phyloP scores from a whole-genome alignment of 164 flowering plant genomes.

The Brasenia schreberi region DNA sequence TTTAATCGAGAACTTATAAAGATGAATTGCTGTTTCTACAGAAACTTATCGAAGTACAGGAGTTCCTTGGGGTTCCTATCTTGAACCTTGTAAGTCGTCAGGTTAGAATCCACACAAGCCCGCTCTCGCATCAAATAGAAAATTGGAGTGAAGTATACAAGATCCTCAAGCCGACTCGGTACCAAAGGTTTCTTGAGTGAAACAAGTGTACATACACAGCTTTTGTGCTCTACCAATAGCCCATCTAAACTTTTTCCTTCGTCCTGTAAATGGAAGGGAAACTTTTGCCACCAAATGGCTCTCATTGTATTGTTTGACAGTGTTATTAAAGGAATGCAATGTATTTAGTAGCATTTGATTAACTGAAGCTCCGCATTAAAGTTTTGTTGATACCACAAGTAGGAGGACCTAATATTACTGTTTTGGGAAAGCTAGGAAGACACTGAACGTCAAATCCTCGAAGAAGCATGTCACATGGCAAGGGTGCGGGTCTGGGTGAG shows the following conservation, averaged over 20 bases:
- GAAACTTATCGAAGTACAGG: constrained; percentile 55
- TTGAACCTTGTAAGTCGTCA: constrained; percentile 55
- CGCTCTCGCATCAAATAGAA: constrained; percentile 46
- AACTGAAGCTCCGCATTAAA: no score
- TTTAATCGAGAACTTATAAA: no score
- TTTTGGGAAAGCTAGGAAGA: no score
- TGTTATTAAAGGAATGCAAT: no score
- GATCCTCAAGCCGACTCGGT: constrained; percentile 53
- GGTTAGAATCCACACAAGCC: constrained; percentile 85
- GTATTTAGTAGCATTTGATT: no score
- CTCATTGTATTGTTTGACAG: no score
- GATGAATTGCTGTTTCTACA: constrained; percentile 15
- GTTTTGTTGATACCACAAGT: no score
- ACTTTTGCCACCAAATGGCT: not conserved
- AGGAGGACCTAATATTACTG: no score
- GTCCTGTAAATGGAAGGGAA: not conserved
- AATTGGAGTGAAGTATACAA: constrained; percentile 68
- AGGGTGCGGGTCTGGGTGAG: no score
- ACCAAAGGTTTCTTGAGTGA: constrained; percentile 34
- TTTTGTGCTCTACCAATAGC: not conserved
- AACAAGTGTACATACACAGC: not conserved
- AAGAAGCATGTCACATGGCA: no score
- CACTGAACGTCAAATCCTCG: no score
- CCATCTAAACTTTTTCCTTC: not conserved
- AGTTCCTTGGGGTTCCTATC: constrained; percentile 55